Evolutionary conservation across 1,284 basidiomycete genomes (phyloP), one percentile per base, ranked within the genome.

Genomic region (Entoloma clypeatum): DNA sequence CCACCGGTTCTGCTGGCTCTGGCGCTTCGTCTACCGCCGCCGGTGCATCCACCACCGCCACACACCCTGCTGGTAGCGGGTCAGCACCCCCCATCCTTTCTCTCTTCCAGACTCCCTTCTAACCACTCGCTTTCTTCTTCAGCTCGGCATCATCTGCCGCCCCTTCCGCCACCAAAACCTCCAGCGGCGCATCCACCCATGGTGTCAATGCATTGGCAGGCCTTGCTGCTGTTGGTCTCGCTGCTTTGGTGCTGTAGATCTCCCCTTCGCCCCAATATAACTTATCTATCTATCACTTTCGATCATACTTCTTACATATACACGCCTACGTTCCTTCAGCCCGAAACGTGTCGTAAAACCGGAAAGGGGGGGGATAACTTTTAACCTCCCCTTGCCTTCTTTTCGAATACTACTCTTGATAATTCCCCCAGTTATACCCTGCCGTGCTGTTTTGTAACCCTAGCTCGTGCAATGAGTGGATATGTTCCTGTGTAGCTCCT

Each of bases 231-330:
- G 52, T 71, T 27, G 68, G 65, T 39, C 50, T 70, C 41, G 63
- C 62, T 13, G 69, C 64, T 11, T 50, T 74, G 45, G 60, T 54
- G 24, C 62, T 72, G 48, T 73, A 62, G n/a, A n/a, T n/a, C n/a
- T n/a, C n/a, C n/a, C n/a, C n/a, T n/a, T n/a, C n/a, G n/a, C n/a
- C n/a, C n/a, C n/a, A n/a, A n/a, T n/a, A n/a, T n/a, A n/a, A n/a
- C n/a, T n/a, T n/a, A n/a, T n/a, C n/a, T n/a, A n/a, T n/a, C n/a
- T n/a, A n/a, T n/a, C n/a, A n/a, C n/a, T n/a, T n/a, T n/a, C n/a
- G n/a, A n/a, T n/a, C n/a, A n/a, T n/a, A n/a, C n/a, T n/a, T n/a
- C n/a, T n/a, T n/a, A n/a, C n/a, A n/a, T n/a, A n/a, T n/a, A n/a
- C n/a, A n/a, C n/a, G n/a, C n/a, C n/a, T n/a, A n/a, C n/a, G n/a